Conservation (phyloP, 2,329 filamentous ascomycete species). For the Metarhizium guizhouense region DNA sequence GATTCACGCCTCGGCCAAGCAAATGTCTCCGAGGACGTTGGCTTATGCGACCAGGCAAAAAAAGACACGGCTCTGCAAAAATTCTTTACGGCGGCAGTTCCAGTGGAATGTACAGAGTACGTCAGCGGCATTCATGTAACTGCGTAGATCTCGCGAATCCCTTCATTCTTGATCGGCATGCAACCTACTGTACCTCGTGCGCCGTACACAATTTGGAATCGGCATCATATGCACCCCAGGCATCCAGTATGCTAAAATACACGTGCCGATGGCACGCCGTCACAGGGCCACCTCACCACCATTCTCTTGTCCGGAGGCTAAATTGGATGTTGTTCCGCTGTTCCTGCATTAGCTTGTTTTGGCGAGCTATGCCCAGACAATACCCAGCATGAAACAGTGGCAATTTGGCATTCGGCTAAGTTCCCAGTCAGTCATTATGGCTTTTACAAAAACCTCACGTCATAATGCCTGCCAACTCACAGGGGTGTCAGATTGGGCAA, state of each 20-base stretch:
- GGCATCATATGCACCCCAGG: neutral
- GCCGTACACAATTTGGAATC: neutral
- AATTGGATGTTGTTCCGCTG: conserved; percentile 15
- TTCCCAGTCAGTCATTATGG: conserved; percentile 5
- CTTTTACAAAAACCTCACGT: neutral
- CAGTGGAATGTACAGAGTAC: neutral
- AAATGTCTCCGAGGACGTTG: too few relatives aligned
- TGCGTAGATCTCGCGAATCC: too few relatives aligned
- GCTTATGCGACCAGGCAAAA: neutral
- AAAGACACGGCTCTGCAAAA: neutral
- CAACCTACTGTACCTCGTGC: neutral
- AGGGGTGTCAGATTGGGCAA: neutral
- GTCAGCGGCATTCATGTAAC: too few relatives aligned
- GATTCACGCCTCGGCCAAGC: too few relatives aligned
- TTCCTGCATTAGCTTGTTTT: conserved; percentile 22
- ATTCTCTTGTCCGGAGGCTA: conserved; percentile 13
- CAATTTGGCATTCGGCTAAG: conserved; percentile 11
- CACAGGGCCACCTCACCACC: neutral
- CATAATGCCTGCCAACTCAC: neutral
- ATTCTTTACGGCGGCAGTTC: neutral
- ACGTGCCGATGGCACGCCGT: neutral
- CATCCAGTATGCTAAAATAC: neutral
- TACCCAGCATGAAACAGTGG: conserved; percentile 20
- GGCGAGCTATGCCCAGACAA: conserved; percentile 5
- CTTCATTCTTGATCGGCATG: neutral